Base-by-base conservation (phyloP, 164 flowering plant species). In the Taxillus chinensis region DNA sequence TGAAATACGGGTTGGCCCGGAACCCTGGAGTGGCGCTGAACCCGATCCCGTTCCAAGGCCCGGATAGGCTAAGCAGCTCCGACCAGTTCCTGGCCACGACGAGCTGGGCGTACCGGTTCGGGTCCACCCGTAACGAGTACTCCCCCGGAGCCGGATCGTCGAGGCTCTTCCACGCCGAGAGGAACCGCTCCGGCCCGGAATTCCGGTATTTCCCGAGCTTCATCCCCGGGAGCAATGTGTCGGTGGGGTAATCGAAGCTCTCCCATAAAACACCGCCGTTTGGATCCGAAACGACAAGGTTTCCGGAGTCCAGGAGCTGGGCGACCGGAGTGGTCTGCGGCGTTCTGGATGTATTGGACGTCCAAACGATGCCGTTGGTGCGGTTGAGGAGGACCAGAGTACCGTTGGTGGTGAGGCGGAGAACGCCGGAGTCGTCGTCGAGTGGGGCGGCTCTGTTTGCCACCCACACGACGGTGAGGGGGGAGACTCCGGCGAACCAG, bases 401-500 rank as follows among this genome's bases (percentile, higher is more conserved):
- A 5, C 54, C 63, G n/a, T 60, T 12, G 3, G 2, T 7, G 12
- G 52, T 60, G 41, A 60, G 6, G 13, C 10, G 12, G 13, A 60
- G 41, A 11, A 16, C 15, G 14, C 63, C 63, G 14, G 63, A 27
- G 4, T 40, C 27, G 8, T 60, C 41, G 0, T 41, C 7, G 10
- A 60, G 52, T 5, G 63, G 63, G 41, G 41, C 10, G 4, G 45
- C 42, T 27, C 63, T 45, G 41, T 60, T 60, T 53, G 63, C 63
- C 8, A 60, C 41, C 63, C 63, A 60, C 9, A 60, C 53, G 7
- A 37, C 52, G 0, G 51, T 45, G 27, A 17, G 13, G 11, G 15
- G 11, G 39, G 39, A 57, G 14, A 11, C 41, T 6, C n/a, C 43
- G 27, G 40, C 3, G 40, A 14, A 41, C 60, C 60, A 41, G 40